Base-by-base conservation (phyloP, 164 flowering plant genomes). In the Saururus chinensis region DNA sequence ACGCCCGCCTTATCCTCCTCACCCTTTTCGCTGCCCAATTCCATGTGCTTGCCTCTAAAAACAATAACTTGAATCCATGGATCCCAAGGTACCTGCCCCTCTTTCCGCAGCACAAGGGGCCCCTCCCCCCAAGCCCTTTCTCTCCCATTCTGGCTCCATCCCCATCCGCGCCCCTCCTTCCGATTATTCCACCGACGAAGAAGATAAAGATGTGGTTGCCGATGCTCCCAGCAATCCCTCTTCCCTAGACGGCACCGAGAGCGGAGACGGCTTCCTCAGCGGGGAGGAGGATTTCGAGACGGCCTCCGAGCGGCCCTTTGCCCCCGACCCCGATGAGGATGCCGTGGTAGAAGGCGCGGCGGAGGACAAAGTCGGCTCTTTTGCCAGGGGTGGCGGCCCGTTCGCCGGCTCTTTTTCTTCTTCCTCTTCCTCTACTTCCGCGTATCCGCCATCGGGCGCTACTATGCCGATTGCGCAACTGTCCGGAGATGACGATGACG, bases 271-370 rank as follows among this genome's bases (percentile, higher is more conserved):
- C 41, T 80, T 79, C 65, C 52, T 72, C 71, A 84, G 87, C 68
- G 88, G 85, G 17, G 86, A 71, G 22, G 88, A 85, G 64, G 91
- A 73, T n/a, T 83, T 90, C 62, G 95, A 75, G 24, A 62, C 75
- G 21, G 82, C 79, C 9, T 60, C 76, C 25, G 85, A 81, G 66
- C 72, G 74, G 76, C 75, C 78, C 11, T 62, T 74, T 71, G 51
- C 71, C 14, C 74, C 63, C 1, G 76, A 71, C 62, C 68, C 70
- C 40, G 82, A 65, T 40, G 85, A 71, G 2, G 77, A 66, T 63
- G 53, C 68, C 45, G 81, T 65, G 45, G 61, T 63, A n/a, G 24
- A 22, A 0, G 25, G 14, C 68, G 72, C 25, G 14, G 68, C 24
- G 37, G 76, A 23, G 7, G 66, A 41, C 41, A 48, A 19, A 19